These are phyloP conservation scores for Diaporthe citrichinensis DNA, from an alignment of 2,329 filamentous ascomycete species.

Conservation along the genomic window DNA sequence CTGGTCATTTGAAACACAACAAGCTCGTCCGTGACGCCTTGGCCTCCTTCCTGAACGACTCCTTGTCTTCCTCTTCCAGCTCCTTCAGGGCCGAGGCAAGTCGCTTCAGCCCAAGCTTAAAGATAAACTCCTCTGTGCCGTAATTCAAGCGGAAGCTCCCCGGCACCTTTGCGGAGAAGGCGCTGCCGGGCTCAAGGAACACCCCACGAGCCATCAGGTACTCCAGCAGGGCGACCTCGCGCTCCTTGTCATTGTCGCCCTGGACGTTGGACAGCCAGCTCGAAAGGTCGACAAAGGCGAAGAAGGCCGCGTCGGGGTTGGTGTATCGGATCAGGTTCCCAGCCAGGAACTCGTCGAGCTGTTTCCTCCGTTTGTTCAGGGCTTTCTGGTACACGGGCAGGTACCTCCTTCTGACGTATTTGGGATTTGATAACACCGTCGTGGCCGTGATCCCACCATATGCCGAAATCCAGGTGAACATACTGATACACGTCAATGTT, in stretches of 20 bases:
- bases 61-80: conserved; percentile 31
- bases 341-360: conserved; percentile 11
- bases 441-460: conserved; percentile 30
- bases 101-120: conserved; percentile 31
- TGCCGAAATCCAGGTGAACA: conserved; percentile 40
- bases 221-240: conserved; percentile 30
- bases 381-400: conserved; percentile 33
- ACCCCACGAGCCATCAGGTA: conserved; percentile 36
- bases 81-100: conserved; percentile 25
- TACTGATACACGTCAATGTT: conserved; percentile 20
- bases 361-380: conserved; percentile 30
- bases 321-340: conserved; percentile 17
- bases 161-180: conserved; percentile 28
- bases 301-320: conserved; percentile 33
- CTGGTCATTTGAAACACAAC: conserved; percentile 26
- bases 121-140: conserved; percentile 15
- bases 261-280: conserved; percentile 35
- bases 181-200: conserved; percentile 36
- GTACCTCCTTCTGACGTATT: conserved; percentile 30
- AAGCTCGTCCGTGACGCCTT: conserved; percentile 13
- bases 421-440: conserved; percentile 30
- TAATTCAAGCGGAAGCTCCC: conserved; percentile 38
- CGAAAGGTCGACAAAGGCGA: conserved; percentile 33
- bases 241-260: conserved; percentile 18
- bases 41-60: background rate